A percentile compares a stretch with the other conserved stretches of the same genome.
These are phyloP conservation scores for Aotearoamyces nothofagi DNA, from an alignment of 2,329 filamentous ascomycete genomes.

Conservation along the genomic window DNA sequence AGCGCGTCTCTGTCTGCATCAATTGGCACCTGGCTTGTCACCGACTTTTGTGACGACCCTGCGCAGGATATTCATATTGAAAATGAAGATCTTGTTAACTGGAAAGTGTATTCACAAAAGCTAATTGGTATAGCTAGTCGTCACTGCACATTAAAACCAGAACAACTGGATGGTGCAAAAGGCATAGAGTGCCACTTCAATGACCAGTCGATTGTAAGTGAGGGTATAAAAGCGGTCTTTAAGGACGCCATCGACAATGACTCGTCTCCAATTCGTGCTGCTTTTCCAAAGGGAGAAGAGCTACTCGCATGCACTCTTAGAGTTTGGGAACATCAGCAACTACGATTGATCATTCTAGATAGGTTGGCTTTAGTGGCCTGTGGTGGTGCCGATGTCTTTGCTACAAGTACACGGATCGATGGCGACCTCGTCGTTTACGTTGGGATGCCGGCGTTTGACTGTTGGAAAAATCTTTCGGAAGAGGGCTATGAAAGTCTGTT, in stretches of 20 bases:
- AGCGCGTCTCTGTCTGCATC: constrained; percentile 19
- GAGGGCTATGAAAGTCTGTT: constrained; percentile 3
- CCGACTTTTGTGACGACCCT: constrained; percentile 4
- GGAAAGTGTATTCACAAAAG: constrained; percentile 12
- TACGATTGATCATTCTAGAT: not conserved
- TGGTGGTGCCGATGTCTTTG: constrained; percentile 3
- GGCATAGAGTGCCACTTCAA: constrained; percentile 2
- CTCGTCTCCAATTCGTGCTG: not conserved
- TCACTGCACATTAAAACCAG: not conserved
- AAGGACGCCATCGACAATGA: not conserved
- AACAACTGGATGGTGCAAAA: constrained; percentile 1
- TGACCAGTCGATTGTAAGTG: constrained; percentile 1
- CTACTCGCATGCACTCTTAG: not conserved
- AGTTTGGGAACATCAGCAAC: not conserved
- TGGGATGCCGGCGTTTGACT: constrained; percentile 2
- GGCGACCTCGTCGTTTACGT: constrained; percentile 3
- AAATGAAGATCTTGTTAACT: constrained; percentile 9
- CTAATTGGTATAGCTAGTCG: constrained; percentile 5
- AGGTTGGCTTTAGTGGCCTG: constrained; percentile 1
- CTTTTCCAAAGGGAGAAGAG: not conserved
- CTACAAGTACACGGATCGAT: constrained; percentile 1
- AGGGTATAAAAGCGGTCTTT: constrained; percentile 3
- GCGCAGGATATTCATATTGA: not conserved
- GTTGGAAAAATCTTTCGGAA: constrained; percentile 2
- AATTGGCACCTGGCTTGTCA: constrained; percentile 18